phyloP scores from a whole-genome alignment of 2,329 filamentous ascomycete genomes.

The Scortechinia acanthostroma region DNA sequence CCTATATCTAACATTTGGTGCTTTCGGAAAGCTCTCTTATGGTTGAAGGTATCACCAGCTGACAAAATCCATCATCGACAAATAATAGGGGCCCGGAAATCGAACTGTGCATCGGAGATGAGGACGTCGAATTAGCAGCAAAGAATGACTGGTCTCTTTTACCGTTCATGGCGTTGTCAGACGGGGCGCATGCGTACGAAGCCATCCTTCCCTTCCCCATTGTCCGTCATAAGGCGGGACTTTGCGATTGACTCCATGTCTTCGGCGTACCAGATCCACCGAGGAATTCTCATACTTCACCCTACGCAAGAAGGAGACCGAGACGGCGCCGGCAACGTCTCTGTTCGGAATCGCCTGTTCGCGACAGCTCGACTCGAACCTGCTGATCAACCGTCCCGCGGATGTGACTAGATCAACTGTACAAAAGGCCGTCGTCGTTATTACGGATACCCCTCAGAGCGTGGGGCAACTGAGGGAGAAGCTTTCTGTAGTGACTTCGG shows the following conservation, averaged over 20 bases:
- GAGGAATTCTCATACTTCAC: slow-evolving; percentile 67
- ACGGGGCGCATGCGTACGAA: slow-evolving; percentile 63
- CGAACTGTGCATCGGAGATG: slow-evolving; percentile 59
- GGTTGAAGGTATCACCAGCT: too few relatives aligned
- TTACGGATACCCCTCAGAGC: slow-evolving; percentile 50
- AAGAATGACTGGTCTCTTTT: slow-evolving; percentile 67
- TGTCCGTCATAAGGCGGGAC: not conserved
- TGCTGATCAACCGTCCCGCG: slow-evolving; percentile 42
- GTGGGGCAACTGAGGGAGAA: slow-evolving; percentile 56
- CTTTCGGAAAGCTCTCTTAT: too few relatives aligned
- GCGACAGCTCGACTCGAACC: slow-evolving; percentile 47
- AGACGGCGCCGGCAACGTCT: slow-evolving; percentile 31
- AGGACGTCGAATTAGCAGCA: slow-evolving; percentile 51
- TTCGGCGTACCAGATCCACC: slow-evolving; percentile 30
- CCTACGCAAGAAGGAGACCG: slow-evolving; percentile 28
- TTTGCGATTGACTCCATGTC: not conserved
- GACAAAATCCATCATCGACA: too few relatives aligned
- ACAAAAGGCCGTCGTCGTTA: slow-evolving; percentile 62
- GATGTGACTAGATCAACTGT: slow-evolving; percentile 60
- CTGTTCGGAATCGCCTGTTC: slow-evolving; percentile 62
- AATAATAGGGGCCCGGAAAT: slow-evolving; percentile 63
- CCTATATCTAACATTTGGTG: too few relatives aligned
- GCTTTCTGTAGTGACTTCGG: slow-evolving; percentile 51
- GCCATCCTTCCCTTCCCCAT: not conserved
- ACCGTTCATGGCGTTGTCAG: slow-evolving; percentile 69